These are phyloP conservation scores for Articulospora tetracladia DNA, from an alignment of 495 filamentous ascomycete species.

Conservation along the genomic window DNA sequence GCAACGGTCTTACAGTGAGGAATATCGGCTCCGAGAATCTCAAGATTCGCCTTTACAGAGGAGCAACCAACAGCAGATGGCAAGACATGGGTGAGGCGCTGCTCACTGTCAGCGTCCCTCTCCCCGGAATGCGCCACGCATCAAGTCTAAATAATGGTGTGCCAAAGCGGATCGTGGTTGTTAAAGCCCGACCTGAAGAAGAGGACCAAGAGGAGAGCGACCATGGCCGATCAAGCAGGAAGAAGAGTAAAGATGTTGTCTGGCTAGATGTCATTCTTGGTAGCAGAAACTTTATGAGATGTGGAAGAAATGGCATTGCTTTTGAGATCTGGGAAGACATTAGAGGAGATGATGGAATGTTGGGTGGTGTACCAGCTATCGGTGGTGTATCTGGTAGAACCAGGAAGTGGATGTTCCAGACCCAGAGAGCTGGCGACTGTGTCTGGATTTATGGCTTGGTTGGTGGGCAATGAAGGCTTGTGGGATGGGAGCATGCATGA, in stretches of 20 bases:
- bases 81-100: slow-evolving; percentile 82
- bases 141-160: slow-evolving; percentile 46
- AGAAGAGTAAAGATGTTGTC: slow-evolving; percentile 33
- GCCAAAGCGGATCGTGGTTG: slow-evolving; percentile 80
- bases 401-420: slow-evolving; percentile 74
- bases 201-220: not conserved
- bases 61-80: slow-evolving; percentile 77
- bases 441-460: slow-evolving; percentile 20
- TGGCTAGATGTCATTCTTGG: slow-evolving; percentile 81
- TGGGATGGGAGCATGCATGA: too few species aligned
- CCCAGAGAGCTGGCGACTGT: slow-evolving; percentile 1
- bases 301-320: slow-evolving; percentile 80
- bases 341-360: slow-evolving; percentile 61
- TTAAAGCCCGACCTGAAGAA: not conserved
- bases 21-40: slow-evolving; percentile 64
- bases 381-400: slow-evolving; percentile 72
- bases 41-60: slow-evolving; percentile 77
- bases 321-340: slow-evolving; percentile 83
- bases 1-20: slow-evolving; percentile 3
- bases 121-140: slow-evolving; percentile 50
- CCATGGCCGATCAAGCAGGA: slow-evolving; percentile 31
- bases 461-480: not conserved
- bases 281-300: slow-evolving; percentile 76
- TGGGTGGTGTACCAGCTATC: slow-evolving; percentile 59
- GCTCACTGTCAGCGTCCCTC: slow-evolving; percentile 73